phyloP scores from a whole-genome alignment of 768 basidiomycete species.

The Psilocybe subaeruginosa region DNA sequence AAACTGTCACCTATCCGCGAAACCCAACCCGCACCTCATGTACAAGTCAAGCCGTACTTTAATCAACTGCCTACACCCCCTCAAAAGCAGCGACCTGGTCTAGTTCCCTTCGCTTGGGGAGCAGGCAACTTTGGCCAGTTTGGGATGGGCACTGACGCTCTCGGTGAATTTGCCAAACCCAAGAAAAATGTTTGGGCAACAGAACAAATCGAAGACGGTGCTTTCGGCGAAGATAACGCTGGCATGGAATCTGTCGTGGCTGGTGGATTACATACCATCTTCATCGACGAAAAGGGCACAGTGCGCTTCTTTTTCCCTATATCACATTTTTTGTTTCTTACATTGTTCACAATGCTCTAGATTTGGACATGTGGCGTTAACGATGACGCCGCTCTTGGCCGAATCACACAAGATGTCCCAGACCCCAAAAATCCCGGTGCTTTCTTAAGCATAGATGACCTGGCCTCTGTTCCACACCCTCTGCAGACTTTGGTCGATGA shows the following conservation, averaged over 20 bases:
- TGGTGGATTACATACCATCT: constrained; percentile 89
- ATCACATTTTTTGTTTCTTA: not conserved
- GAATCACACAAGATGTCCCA: constrained; percentile 65
- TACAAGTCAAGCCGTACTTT: constrained; percentile 56
- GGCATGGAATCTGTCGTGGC: constrained; percentile 83
- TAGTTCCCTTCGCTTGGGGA: constrained; percentile 85
- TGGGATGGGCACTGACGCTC: constrained; percentile 78
- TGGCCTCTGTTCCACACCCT: constrained; percentile 65
- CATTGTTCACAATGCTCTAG: constrained; percentile 38
- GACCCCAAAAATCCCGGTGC: constrained; percentile 62
- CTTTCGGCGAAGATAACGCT: constrained; percentile 69
- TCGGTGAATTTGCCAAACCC: constrained; percentile 78
- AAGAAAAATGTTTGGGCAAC: constrained; percentile 79
- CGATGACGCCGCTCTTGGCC: constrained; percentile 87
- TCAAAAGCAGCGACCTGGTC: constrained; percentile 60
- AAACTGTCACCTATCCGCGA: constrained; percentile 26
- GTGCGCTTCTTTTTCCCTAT: constrained; percentile 51
- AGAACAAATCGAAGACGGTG: constrained; percentile 69
- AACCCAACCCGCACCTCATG: constrained; percentile 21
- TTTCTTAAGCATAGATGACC: constrained; percentile 57
- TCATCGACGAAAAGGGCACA: constrained; percentile 87
- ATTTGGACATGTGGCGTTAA: constrained; percentile 88
- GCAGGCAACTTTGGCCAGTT: constrained; percentile 96
- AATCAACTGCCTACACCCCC: constrained; percentile 68
- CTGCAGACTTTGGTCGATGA: constrained; percentile 73